Conservation (phyloP, 768 basidiomycete species). For the Mycena rebaudengoi region DNA sequence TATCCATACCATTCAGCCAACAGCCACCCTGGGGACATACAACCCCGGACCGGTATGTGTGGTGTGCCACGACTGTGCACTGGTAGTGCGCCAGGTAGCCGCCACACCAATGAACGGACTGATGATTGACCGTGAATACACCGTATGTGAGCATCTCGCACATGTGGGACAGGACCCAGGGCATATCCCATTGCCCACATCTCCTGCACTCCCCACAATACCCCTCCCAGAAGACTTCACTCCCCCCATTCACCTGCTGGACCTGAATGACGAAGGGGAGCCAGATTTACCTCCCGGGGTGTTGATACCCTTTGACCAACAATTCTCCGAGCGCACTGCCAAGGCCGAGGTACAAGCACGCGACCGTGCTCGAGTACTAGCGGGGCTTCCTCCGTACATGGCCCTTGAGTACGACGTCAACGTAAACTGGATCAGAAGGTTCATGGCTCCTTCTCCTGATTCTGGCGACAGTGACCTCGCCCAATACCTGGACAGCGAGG, state of each 20-base stretch:
- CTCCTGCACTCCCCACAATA: neutral
- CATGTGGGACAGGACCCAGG: neutral
- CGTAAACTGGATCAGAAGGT: neutral
- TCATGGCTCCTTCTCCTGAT: neutral
- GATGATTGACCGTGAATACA: neutral
- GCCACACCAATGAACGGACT: neutral
- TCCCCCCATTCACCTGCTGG: too few species aligned
- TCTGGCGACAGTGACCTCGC: neutral
- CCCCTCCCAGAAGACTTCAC: too few species aligned
- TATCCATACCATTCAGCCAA: too few species aligned
- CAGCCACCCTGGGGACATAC: neutral
- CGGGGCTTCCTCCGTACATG: neutral
- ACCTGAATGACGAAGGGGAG: too few species aligned
- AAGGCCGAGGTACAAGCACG: neutral
- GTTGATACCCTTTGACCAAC: neutral
- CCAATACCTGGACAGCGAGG: too few species aligned
- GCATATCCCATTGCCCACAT: neutral
- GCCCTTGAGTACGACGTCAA: neutral
- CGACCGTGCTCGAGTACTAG: neutral
- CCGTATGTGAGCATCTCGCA: neutral
- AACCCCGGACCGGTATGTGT: neutral
- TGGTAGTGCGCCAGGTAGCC: neutral
- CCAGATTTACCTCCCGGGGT: neutral
- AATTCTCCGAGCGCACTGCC: neutral
- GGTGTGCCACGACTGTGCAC: neutral